These are phyloP conservation scores for Cyberlindnera misumaiensis DNA, from an alignment of 805 yeast species.

Conservation along the genomic window DNA sequence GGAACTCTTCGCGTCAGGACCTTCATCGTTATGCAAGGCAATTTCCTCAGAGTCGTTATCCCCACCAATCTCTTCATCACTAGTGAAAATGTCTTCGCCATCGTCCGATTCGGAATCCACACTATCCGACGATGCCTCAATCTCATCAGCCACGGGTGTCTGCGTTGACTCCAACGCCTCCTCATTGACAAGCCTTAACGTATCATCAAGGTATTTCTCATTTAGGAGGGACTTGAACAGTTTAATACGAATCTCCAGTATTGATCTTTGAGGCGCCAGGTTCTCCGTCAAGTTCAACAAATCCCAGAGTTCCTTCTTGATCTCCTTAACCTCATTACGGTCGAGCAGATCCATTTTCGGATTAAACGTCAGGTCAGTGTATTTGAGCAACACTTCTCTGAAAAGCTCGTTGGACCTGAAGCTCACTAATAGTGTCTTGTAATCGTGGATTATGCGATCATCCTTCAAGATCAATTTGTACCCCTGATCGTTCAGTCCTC, in stretches of 20 bases:
- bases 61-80: not conserved
- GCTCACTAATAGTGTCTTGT: conserved; percentile 18
- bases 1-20: not conserved
- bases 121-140: not conserved
- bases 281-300: conserved; percentile 19
- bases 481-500: conserved; percentile 21
- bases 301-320: conserved; percentile 21
- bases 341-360: conserved; percentile 10
- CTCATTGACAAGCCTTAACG: conserved; percentile 13
- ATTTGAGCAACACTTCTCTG: conserved; percentile 21
- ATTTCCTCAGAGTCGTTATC: not conserved
- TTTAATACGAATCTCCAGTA: conserved; percentile 22
- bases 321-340: conserved; percentile 18
- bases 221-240: conserved; percentile 24
- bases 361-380: conserved; percentile 21
- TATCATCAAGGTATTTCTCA: conserved; percentile 20
- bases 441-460: conserved; percentile 16
- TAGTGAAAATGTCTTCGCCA: conserved; percentile 4
- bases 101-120: conserved; percentile 3
- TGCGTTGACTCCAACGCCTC: conserved; percentile 6
- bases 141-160: conserved; percentile 2
- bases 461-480: conserved; percentile 20
- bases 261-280: conserved; percentile 21
- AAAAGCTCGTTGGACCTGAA: conserved; percentile 26
- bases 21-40: not conserved